Evolutionary conservation across 1,139 yeast species (phyloP).

Genomic region (Meyerozyma athensensis): DNA sequence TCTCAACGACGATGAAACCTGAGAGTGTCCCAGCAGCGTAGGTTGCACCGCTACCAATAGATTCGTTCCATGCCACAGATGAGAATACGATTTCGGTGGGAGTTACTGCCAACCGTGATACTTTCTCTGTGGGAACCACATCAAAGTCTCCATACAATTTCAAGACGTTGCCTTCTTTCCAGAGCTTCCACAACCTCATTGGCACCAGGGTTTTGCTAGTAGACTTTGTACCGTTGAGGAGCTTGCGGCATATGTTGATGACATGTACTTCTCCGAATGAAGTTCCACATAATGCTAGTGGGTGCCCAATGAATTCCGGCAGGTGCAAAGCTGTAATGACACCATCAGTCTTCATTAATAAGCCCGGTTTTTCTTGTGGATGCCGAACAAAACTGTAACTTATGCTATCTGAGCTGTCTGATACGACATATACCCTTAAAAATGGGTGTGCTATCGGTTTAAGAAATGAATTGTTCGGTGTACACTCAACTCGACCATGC

Average conservation of each 20-base stretch:
- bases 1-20: conserved; percentile 66
- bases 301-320: conserved; percentile 47
- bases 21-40: conserved; percentile 63
- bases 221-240: conserved; percentile 29
- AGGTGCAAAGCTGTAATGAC: conserved; percentile 24
- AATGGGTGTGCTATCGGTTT: conserved; percentile 26
- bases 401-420: conserved; percentile 27
- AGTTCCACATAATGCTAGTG: conserved; percentile 57
- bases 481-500: conserved; percentile 25
- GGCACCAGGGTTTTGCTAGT: conserved; percentile 29
- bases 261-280: conserved; percentile 52
- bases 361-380: conserved; percentile 33
- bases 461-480: conserved; percentile 17
- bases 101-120: conserved; percentile 31
- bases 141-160: conserved; percentile 24
- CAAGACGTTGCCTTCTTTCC: conserved; percentile 13
- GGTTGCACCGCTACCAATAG: conserved; percentile 44
- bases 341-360: conserved; percentile 28
- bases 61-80: conserved; percentile 61
- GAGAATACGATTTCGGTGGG: conserved; percentile 55
- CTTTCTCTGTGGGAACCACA: conserved; percentile 25
- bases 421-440: conserved; percentile 22
- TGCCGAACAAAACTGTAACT: conserved; percentile 27
- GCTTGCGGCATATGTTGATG: conserved; percentile 34
- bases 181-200: conserved; percentile 33